Percentiles rank a stretch among this genome's conserved stretches.
Conservation (phyloP, 2,329 filamentous ascomycete species). For the Ploettnerulaceae sp. region DNA sequence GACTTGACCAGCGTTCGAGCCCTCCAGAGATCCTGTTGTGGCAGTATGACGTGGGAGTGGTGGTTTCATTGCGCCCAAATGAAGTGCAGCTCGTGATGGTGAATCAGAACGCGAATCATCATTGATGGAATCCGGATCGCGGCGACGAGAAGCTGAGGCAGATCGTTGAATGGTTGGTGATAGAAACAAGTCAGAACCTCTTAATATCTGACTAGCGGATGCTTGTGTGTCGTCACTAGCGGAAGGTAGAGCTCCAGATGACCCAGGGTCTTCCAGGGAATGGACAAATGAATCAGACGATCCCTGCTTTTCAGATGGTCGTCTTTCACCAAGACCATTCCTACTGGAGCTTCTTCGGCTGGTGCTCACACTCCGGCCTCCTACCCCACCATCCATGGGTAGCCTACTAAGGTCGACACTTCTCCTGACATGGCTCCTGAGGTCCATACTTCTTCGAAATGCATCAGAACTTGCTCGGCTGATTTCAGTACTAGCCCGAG, state of each 20-base stretch:
- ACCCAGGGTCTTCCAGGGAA: conserved; percentile 67
- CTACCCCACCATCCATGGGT: conserved; percentile 38
- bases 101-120: conserved; percentile 21
- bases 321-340: conserved; percentile 45
- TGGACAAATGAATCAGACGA: conserved; percentile 73
- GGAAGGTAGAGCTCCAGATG: conserved; percentile 65
- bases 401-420: conserved; percentile 49
- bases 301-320: conserved; percentile 50
- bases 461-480: conserved; percentile 51
- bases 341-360: conserved; percentile 48
- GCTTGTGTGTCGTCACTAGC: conserved; percentile 68
- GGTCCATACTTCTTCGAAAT: conserved; percentile 48
- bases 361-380: conserved; percentile 59
- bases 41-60: conserved; percentile 17
- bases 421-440: conserved; percentile 35
- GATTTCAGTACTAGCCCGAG: conserved; percentile 51
- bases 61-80: conserved; percentile 10
- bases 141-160: conserved; percentile 24
- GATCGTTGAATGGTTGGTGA: conserved; percentile 63
- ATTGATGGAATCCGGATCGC: conserved; percentile 15
- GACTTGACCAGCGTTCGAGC: conserved; percentile 18
- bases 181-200: conserved; percentile 82
- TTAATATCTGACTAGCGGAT: conserved; percentile 86
- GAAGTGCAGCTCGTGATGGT: conserved; percentile 17
- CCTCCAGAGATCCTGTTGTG: conserved; percentile 26